Percentiles rank a stretch among this genome's conserved stretches.
phyloP scores from a whole-genome alignment of 768 basidiomycete genomes.

The Tricholoma furcatifolium region DNA sequence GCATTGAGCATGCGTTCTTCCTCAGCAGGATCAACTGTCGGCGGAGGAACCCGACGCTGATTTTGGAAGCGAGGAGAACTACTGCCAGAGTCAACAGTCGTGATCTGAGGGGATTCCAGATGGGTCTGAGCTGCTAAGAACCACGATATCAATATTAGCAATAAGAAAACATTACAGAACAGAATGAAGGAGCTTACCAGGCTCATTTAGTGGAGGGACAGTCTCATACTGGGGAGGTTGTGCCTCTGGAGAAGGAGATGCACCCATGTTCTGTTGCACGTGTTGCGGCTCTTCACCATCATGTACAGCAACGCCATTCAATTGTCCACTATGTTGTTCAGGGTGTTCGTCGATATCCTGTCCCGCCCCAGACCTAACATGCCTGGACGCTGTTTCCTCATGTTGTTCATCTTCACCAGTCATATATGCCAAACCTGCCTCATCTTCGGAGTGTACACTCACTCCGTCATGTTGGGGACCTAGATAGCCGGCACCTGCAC shows the following conservation, averaged over 20 bases:
- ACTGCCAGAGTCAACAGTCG: background rate
- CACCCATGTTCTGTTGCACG: background rate
- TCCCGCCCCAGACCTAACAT: constrained; percentile 45
- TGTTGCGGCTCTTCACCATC: constrained; percentile 4
- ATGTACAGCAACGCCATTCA: background rate
- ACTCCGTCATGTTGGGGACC: constrained; percentile 22
- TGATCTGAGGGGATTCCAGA: constrained; percentile 1
- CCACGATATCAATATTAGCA: background rate
- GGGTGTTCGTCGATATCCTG: constrained; percentile 38
- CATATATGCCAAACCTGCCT: constrained; percentile 40
- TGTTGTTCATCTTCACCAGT: constrained; percentile 21
- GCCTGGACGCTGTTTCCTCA: constrained; percentile 20
- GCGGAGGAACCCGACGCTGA: constrained; percentile 35
- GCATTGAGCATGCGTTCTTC: constrained; percentile 59
- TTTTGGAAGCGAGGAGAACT: constrained; percentile 14
- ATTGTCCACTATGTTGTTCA: constrained; percentile 20
- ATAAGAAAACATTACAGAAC: background rate
- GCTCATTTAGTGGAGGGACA: constrained; percentile 1
- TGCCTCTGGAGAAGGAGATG: background rate
- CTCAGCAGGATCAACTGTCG: constrained; percentile 35
- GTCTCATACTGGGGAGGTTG: constrained; percentile 16
- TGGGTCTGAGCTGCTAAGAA: background rate
- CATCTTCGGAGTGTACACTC: constrained; percentile 26
- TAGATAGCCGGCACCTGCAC: background rate
- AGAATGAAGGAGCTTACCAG: background rate